Base-by-base conservation (phyloP, 306 rosid species). In the Cicer pinnatifidum region DNA sequence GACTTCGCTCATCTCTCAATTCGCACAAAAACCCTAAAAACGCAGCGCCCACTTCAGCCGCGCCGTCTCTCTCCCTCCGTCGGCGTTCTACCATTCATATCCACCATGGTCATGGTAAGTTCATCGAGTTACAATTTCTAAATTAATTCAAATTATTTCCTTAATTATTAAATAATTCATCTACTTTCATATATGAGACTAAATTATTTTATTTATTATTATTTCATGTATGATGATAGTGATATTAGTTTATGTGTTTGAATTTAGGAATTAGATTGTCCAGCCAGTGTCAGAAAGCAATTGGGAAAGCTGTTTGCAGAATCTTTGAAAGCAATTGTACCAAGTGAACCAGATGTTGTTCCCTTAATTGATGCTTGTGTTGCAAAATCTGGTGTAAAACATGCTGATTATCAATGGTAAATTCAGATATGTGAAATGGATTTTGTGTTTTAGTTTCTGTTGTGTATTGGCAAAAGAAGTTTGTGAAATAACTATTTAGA, bases 321-420 rank as follows among this genome's bases (percentile, higher is more conserved):
- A 8, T 86, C 97, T 9, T 84, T 93, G 11, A 82, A 70, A 76
- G 47, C 73, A 13, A 83, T 81, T 0, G 82, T 85, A 52, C 91
- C 97, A 8, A 85, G 71, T 44, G 92, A 86, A 75, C 79, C 82
- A 2, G 90, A 84, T 58, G 76, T 86, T 1, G 93, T 76, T 75
- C 88, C 96, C 0, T 45, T 75, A 44, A 41, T 93, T 71, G 96
- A 86, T 39, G 77, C 93, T 28, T 93, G 87, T 43, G 65, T 81
- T 16, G 97, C 77, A 4, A 89, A 84, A 45, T 80, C 80, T 67
- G 97, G 97, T 47, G 93, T 69, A 0, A 89, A 81, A 48, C 84
- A 81, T 50, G 96, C 93, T 8, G 97, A 93, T 81, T 93, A 91
- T 69, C 97, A 93, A 75, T 93, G 98, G 98, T 93, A 65, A 45